phyloP scores from a whole-genome alignment of 2,329 filamentous ascomycete genomes.

The Fonsecaea pedrosoi region DNA sequence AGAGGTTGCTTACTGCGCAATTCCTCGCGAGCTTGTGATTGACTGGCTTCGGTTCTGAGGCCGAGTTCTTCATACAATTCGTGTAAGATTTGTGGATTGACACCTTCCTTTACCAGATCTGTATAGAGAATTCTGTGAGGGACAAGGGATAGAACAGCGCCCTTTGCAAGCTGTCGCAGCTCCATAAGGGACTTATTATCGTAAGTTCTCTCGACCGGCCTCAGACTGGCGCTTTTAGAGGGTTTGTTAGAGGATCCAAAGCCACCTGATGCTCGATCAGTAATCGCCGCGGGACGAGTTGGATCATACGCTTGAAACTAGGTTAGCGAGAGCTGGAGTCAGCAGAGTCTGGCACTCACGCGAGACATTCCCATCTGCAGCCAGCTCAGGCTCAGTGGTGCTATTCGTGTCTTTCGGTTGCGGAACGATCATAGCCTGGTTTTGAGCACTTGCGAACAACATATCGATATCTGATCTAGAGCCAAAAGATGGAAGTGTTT shows the following conservation, averaged over 20 bases:
- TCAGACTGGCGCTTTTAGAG: slow-evolving; percentile 2
- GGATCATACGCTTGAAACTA: slow-evolving; percentile 31
- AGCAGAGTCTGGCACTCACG: slow-evolving; percentile 22
- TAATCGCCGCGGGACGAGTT: slow-evolving; percentile 29
- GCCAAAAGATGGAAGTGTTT: slow-evolving; percentile 33
- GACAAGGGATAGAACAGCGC: slow-evolving; percentile 68
- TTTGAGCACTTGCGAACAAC: slow-evolving; percentile 31
- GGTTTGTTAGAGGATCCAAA: slow-evolving; percentile 11
- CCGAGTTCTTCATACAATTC: slow-evolving; percentile 73
- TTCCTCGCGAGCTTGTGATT: not conserved
- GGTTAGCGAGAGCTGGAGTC: slow-evolving; percentile 4
- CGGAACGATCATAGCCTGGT: slow-evolving; percentile 11
- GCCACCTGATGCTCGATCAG: slow-evolving; percentile 13
- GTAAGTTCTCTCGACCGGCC: slow-evolving; percentile 29
- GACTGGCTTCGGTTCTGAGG: slow-evolving; percentile 50
- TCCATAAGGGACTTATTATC: slow-evolving; percentile 46
- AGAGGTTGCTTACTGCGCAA: not conserved
- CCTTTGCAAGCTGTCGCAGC: slow-evolving; percentile 61
- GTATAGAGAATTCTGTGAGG: slow-evolving; percentile 74
- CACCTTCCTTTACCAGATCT: slow-evolving; percentile 74
- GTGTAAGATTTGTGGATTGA: slow-evolving; percentile 68
- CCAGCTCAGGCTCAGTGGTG: slow-evolving; percentile 4
- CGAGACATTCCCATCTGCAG: slow-evolving; percentile 28
- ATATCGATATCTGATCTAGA: slow-evolving; percentile 34
- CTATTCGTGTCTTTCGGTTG: not conserved